Base-by-base conservation (phyloP, 495 filamentous ascomycete species). In the Aspergillus nanangensis region DNA sequence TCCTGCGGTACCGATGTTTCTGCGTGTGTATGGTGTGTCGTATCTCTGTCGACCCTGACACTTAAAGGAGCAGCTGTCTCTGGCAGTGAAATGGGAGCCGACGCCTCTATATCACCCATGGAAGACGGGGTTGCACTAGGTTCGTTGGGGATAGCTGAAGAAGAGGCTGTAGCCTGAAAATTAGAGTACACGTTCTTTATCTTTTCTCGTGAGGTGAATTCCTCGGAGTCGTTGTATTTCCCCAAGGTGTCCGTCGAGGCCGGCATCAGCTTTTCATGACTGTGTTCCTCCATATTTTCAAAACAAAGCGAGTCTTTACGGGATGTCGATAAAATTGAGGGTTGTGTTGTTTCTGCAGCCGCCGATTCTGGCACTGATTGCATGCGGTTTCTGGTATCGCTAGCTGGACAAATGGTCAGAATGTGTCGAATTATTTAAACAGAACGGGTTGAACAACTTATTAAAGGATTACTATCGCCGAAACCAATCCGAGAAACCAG, bases 81-180 rank as follows among this genome's bases (percentile, higher is more conserved):
- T 1, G 67, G 63, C 8, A 62, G 34, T 18, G 61, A 41, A 8
- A 48, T 35, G 22, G 62, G 53, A 3, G 50, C 50, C 1, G 57
- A 55, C 24, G 69, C 54, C 24, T 72, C 69, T 19, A 74, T 65
- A 56, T 74, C 71, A 5, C 60, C 69, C 17, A 58, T 53, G 11
- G 69, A 71, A 13, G 71, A 72, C n/a, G 71, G 67, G 2, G 67
- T 72, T 7, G 54, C 56, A 38, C 60, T 62, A 11, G 50, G 33
- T 42, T 55, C 60, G 13, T 31, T 43, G 38, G 56, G 56, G 38
- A 41, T 31, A 21, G 44, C 8, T 9, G 13, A 24, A 11, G 44
- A 19, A 27, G 20, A 44, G 14, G 33, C 19, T 25, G 44, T 54
- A 10, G 51, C 56, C 8, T 43, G 40, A 18, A 65, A 35, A 20